Conservation (phyloP, 2,329 filamentous ascomycete species). For the Fusarium palustre region DNA sequence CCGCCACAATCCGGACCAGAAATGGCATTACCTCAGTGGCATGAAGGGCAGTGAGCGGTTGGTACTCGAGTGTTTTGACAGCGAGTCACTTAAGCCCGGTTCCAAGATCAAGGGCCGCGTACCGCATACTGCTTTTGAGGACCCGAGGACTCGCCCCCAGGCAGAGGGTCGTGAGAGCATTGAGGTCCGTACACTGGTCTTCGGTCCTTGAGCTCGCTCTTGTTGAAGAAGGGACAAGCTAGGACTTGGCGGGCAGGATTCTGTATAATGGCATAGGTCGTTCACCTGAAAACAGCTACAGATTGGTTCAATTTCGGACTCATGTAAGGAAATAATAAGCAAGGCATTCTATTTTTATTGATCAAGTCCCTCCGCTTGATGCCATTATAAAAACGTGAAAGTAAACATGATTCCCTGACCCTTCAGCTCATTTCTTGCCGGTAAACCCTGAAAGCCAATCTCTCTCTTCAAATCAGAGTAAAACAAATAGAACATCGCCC, state of each 20-base stretch:
- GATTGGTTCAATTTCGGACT: neutral
- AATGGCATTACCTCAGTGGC: conserved; percentile 84
- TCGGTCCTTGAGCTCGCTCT: conserved; percentile 65
- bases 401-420: conserved; percentile 6
- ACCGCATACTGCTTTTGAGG: conserved; percentile 83
- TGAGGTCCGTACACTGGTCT: conserved; percentile 87
- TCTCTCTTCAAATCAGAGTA: conserved; percentile 21
- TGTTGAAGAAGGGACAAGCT: neutral
- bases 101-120: conserved; percentile 66
- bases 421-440: conserved; percentile 8
- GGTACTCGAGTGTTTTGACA: conserved; percentile 83
- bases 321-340: conserved; percentile 19
- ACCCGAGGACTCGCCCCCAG: conserved; percentile 76
- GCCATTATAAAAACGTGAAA: conserved; percentile 24
- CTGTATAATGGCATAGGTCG: neutral
- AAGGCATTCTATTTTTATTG: conserved; percentile 41
- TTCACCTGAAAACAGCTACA: neutral
- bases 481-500: conserved; percentile 26
- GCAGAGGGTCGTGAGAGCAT: conserved; percentile 86
- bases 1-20: conserved; percentile 68
- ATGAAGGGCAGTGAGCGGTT: conserved; percentile 80
- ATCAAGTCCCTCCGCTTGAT: conserved; percentile 22
- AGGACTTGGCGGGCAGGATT: neutral
- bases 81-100: conserved; percentile 63
- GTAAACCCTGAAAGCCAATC: conserved; percentile 12